phyloP scores from a whole-genome alignment of 495 filamentous ascomycete species.

The Lophiotrema nucula region DNA sequence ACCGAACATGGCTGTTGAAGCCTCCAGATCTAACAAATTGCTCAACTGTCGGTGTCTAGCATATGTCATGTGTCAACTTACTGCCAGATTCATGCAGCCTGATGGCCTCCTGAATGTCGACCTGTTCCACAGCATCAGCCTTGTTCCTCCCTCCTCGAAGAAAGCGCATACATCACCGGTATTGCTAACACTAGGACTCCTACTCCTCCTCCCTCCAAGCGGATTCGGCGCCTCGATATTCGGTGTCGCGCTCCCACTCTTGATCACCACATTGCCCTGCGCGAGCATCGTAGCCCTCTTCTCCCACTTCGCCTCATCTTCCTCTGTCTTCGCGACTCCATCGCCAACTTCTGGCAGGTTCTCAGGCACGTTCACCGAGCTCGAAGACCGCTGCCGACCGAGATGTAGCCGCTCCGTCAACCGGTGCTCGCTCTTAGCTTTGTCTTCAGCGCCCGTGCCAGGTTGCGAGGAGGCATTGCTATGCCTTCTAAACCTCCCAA shows the following conservation, averaged over 20 bases:
- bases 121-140: conserved; percentile 45
- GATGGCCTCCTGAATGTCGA: conserved; percentile 94
- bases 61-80: conserved; percentile 40
- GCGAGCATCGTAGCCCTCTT: conserved; percentile 83
- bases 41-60: background rate
- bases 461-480: conserved; percentile 41
- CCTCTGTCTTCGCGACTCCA: conserved; percentile 49
- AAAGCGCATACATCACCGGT: conserved; percentile 30
- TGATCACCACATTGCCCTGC: conserved; percentile 54
- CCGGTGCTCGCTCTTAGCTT: conserved; percentile 36
- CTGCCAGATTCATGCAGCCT: conserved; percentile 82
- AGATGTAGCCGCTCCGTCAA: conserved; percentile 72
- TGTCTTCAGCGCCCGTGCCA: conserved; percentile 46
- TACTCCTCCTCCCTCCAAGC: conserved; percentile 26
- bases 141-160: background rate
- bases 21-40: conserved; percentile 52
- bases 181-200: conserved; percentile 37
- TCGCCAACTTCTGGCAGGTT: conserved; percentile 62
- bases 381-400: conserved; percentile 50
- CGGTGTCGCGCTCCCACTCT: conserved; percentile 29
- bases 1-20: conserved; percentile 82
- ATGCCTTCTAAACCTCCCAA: conserved; percentile 48
- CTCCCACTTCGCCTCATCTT: conserved; percentile 70
- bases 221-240: conserved; percentile 49
- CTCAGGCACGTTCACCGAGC: conserved; percentile 70